Percentiles rank a stretch among this genome's conserved stretches.
Conservation (phyloP, 192 early-diverging fungal species). For the Backusella liffmaniae region DNA sequence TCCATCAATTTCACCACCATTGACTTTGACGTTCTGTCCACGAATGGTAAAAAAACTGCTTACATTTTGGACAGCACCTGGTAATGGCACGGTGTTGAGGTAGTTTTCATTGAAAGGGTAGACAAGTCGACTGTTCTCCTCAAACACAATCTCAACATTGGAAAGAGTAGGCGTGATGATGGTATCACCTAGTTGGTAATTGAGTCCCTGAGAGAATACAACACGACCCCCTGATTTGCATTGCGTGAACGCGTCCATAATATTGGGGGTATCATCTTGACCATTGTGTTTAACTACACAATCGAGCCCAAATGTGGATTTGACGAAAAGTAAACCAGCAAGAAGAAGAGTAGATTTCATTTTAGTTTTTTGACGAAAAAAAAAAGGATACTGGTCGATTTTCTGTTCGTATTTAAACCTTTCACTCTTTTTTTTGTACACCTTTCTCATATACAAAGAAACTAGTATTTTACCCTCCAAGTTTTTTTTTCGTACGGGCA, state of each 20-base stretch:
- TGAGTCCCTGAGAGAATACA: background rate
- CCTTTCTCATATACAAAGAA: background rate
- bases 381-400: background rate
- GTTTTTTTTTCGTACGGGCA: background rate
- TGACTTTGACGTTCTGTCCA: background rate
- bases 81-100: background rate
- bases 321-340: background rate
- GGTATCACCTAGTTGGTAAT: background rate
- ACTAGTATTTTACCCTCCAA: background rate
- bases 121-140: background rate
- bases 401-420: background rate
- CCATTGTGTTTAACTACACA: slow-evolving; percentile 2
- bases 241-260: background rate
- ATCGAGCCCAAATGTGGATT: background rate
- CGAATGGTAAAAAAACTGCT: background rate
- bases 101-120: background rate
- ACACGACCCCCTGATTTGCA: background rate
- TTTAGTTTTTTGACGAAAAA: background rate
- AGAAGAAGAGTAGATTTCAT: background rate
- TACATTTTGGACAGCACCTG: background rate
- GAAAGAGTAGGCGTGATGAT: background rate
- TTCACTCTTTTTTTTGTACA: background rate
- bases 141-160: background rate
- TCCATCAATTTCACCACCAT: background rate
- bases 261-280: background rate